Evolutionary conservation across 345 rosid species (phyloP), one percentile per base, ranked within the genome.

Genomic region (Linum trigynum): DNA sequence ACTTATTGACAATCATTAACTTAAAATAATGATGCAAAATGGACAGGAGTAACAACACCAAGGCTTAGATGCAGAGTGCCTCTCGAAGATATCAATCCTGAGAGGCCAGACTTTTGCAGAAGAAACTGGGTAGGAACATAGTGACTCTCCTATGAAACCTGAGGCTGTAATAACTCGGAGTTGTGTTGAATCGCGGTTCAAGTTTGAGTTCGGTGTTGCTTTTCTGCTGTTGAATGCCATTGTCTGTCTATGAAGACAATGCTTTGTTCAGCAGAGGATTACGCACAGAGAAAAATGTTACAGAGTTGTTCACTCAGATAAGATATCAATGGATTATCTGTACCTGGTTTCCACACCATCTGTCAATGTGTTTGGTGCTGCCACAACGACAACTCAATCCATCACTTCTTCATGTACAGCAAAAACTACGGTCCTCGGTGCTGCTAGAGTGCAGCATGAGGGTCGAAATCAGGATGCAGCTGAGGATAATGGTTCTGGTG

Each of bases 151-250:
- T 23, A 23, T 23, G 32, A 23, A 23, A 23, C 32, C 32, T 23
- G 32, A 23, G 32, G 32, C 32, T 23, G 32, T 23, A 23, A 23
- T 23, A 23, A 23, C 32, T 23, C 32, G 32, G 32, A 23, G 32
- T 23, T 23, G 32, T 0, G 32, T 23, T 23, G 32, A 23, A 23
- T 23, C 32, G 32, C 32, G 32, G 32, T 23, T 23, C 32, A 74
- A 71, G 3, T 64, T 45, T 55, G 79, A 73, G 65, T 66, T 76
- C 50, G 76, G 66, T 70, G 84, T 77, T 41, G 59, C 41, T 51
- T 75, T 74, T 64, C 69, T 72, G 64, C 74, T 68, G 67, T 75
- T 74, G 68, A 78, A 69, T 70, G 23, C 80, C 81, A 17, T 37
- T 69, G 59, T 48, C 53, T 48, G 53, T 48, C 14, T 48, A 5